Percentiles rank a stretch among this genome's conserved stretches.
Evolutionary conservation across 192 early-diverging fungal species (phyloP).

Genomic region (Thoreauomyces humboldtii): DNA sequence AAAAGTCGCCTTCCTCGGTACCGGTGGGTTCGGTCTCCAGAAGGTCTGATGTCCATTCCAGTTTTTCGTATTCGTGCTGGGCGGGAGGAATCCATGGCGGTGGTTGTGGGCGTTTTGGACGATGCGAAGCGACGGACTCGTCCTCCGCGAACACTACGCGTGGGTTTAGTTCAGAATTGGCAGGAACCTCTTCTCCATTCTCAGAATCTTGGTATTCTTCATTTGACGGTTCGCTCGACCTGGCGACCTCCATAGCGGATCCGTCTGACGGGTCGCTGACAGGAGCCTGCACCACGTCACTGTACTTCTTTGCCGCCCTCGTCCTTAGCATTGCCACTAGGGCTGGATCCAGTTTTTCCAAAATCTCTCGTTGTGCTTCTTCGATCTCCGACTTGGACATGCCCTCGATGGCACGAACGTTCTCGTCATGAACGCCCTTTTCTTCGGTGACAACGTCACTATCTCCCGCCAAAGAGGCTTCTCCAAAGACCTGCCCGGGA

Average conservation of each 20-base stretch:
- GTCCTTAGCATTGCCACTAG: conserved; percentile 62
- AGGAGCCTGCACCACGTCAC: too few species aligned
- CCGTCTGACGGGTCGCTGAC: too few species aligned
- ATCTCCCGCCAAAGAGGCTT: neutral
- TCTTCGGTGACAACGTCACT: conserved; percentile 9
- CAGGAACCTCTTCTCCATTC: too few species aligned
- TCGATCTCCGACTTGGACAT: conserved; percentile 76
- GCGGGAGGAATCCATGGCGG: conserved; percentile 53
- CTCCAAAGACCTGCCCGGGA: neutral
- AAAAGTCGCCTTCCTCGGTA: conserved; percentile 34
- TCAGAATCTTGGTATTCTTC: neutral
- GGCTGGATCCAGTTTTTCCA: conserved; percentile 58
- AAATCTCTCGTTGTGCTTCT: conserved; percentile 66
- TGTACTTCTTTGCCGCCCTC: conserved; percentile 26
- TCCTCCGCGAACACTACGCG: too few species aligned
- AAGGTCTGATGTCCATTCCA: conserved; percentile 60
- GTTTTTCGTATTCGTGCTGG: conserved; percentile 59
- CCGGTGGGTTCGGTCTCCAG: conserved; percentile 16
- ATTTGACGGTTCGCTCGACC: too few species aligned
- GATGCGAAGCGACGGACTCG: too few species aligned
- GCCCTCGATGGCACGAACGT: conserved; percentile 40
- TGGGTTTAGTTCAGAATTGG: too few species aligned
- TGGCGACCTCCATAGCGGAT: too few species aligned
- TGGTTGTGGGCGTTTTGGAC: too few species aligned
- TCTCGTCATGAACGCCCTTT: conserved; percentile 57